Conservation (phyloP, 23 red algal genomes). For the Cyanidiococcus yangmingshanensis region DNA sequence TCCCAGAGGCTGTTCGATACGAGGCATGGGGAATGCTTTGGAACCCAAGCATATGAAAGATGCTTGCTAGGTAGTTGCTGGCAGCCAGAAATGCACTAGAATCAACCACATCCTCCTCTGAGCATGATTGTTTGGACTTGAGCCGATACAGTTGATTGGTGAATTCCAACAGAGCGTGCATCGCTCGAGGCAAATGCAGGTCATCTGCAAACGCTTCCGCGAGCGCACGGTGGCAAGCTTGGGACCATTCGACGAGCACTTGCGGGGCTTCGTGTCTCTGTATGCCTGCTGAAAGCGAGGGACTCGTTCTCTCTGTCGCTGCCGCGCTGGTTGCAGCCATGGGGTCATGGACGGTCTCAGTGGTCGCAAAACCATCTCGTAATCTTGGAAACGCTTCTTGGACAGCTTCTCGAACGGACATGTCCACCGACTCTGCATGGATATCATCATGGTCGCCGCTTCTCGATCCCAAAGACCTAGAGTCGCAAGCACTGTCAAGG, state of each 20-base stretch:
- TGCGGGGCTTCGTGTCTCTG: background rate
- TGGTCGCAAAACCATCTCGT: background rate
- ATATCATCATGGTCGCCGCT: no score
- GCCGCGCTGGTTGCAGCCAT: background rate
- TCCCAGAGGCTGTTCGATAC: no score
- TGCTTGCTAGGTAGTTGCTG: conserved; percentile 31
- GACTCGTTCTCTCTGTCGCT: background rate
- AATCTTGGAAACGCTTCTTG: background rate
- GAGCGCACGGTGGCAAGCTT: background rate
- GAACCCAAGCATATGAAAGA: conserved; percentile 36
- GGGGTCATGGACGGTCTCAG: background rate
- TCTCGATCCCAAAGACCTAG: background rate
- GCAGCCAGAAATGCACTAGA: conserved; percentile 50
- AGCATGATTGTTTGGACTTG: background rate
- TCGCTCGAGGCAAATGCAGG: conserved; percentile 17
- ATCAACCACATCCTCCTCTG: conserved; percentile 17
- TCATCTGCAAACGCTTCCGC: background rate
- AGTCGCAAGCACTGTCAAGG: background rate
- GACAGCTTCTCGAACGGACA: background rate
- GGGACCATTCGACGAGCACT: background rate
- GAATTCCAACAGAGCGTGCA: conserved; percentile 34
- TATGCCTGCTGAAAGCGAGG: background rate
- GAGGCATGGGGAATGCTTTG: background rate
- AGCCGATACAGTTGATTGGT: conserved; percentile 27
- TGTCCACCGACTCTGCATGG: conserved; percentile 5